Conservation (phyloP, 2,329 filamentous ascomycete genomes). For the Ophiocordyceps camponoti-leonardi region DNA sequence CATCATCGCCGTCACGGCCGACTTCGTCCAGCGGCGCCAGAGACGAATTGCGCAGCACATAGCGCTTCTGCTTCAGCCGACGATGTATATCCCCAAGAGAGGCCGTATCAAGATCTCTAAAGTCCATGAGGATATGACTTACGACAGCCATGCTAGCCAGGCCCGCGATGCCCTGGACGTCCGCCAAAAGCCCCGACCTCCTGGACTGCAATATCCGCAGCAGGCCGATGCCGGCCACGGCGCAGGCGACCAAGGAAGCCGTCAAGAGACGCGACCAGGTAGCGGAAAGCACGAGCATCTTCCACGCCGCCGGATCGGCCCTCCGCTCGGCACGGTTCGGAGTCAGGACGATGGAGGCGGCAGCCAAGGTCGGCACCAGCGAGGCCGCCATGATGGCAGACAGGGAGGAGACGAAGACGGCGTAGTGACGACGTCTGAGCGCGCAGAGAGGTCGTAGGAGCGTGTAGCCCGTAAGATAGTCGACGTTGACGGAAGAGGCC, state of each 20-base stretch:
- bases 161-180: conserved; percentile 58
- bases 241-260: conserved; percentile 36
- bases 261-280: conserved; percentile 47
- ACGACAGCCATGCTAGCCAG: conserved; percentile 60
- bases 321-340: conserved; percentile 31
- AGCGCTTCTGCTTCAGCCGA: conserved; percentile 47
- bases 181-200: conserved; percentile 46
- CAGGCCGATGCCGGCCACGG: conserved; percentile 36
- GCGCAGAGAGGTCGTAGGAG: conserved; percentile 48
- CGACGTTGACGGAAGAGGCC: conserved; percentile 52
- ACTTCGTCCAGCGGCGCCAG: conserved; percentile 45
- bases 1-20: too few species aligned
- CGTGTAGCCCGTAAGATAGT: conserved; percentile 53
- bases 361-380: conserved; percentile 50
- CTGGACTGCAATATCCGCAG: conserved; percentile 44
- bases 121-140: conserved; percentile 57
- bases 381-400: conserved; percentile 49
- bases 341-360: conserved; percentile 40
- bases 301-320: conserved; percentile 22
- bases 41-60: conserved; percentile 53
- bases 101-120: conserved; percentile 53
- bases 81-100: conserved; percentile 50
- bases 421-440: conserved; percentile 44
- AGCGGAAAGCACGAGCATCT: conserved; percentile 37
- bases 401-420: conserved; percentile 48